A percentile compares a stretch with the other conserved stretches of the same genome.
Evolutionary conservation across 2,329 filamentous ascomycete genomes (phyloP).

Genomic region (Cercospora sojina): DNA sequence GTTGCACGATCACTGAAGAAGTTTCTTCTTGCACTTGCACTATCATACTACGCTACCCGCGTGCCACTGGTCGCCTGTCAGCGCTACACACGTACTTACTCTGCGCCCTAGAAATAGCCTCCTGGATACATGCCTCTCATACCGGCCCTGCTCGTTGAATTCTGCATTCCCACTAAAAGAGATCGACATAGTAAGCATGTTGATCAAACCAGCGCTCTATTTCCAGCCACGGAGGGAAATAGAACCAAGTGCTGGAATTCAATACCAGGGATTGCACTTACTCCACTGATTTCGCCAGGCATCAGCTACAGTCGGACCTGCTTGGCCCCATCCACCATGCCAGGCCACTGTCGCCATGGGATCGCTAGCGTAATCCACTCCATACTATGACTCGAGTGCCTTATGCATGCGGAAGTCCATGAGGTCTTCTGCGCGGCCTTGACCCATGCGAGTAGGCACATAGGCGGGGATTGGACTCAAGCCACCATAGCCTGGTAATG

Average conservation of each 20-base stretch:
- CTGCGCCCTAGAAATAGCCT: conserved; percentile 5
- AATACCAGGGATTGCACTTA: background rate
- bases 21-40: background rate
- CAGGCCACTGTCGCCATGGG: background rate
- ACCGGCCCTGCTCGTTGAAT: conserved; percentile 6
- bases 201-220: background rate
- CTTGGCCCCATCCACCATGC: conserved; percentile 8
- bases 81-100: background rate
- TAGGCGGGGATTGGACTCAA: background rate
- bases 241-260: background rate
- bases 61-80: background rate
- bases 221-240: background rate
- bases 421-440: background rate
- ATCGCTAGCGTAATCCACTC: background rate
- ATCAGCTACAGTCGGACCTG: background rate
- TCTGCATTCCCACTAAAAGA: conserved; percentile 10
- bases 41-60: background rate
- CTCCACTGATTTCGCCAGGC: conserved; percentile 3
- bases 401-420: conserved; percentile 10
- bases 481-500: background rate
- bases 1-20: background rate
- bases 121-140: conserved; percentile 11
- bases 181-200: background rate
- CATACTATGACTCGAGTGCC: background rate
- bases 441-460: background rate